Conservation (phyloP, 2,329 filamentous ascomycete species). For the Pseudogymnoascus sp. region DNA sequence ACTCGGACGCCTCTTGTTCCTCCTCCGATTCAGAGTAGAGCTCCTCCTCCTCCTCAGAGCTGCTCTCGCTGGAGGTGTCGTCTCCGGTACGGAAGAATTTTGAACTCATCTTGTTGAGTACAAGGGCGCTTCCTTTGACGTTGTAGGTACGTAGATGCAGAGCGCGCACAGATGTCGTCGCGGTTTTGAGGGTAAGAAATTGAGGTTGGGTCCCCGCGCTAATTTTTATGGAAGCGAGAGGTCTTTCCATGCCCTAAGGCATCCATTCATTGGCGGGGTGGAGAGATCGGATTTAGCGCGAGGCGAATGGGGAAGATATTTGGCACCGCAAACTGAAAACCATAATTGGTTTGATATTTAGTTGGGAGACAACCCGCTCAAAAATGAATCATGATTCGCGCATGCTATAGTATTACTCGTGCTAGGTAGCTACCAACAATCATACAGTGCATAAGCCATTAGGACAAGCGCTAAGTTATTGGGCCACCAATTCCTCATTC, state of each 20-base stretch:
- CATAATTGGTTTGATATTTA: neutral
- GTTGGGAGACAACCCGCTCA: neutral
- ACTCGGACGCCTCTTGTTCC: conserved; percentile 37
- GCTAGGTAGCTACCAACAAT: neutral
- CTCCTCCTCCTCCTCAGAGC: conserved; percentile 89
- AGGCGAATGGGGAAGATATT: neutral
- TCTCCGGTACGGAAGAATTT: conserved; percentile 10
- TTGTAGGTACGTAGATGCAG: conserved; percentile 8
- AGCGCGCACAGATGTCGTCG: conserved; percentile 8
- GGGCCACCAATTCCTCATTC: neutral
- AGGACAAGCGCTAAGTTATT: neutral
- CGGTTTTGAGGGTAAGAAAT: conserved; percentile 6
- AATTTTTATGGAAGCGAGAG: conserved; percentile 10
- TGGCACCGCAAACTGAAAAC: neutral
- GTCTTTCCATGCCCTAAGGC: conserved; percentile 9
- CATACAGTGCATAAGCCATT: conserved; percentile 1
- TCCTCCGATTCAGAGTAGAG: conserved; percentile 72
- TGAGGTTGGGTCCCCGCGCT: conserved; percentile 8
- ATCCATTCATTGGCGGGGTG: conserved; percentile 7
- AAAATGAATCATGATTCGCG: neutral
- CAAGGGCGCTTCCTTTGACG: conserved; percentile 8
- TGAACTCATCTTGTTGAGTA: conserved; percentile 8
- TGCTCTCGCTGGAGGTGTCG: conserved; percentile 92
- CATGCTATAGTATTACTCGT: neutral
- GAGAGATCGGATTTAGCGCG: neutral